These are phyloP conservation scores for Diutina siamensis DNA, from an alignment of 1,139 yeast species.

Conservation along the genomic window DNA sequence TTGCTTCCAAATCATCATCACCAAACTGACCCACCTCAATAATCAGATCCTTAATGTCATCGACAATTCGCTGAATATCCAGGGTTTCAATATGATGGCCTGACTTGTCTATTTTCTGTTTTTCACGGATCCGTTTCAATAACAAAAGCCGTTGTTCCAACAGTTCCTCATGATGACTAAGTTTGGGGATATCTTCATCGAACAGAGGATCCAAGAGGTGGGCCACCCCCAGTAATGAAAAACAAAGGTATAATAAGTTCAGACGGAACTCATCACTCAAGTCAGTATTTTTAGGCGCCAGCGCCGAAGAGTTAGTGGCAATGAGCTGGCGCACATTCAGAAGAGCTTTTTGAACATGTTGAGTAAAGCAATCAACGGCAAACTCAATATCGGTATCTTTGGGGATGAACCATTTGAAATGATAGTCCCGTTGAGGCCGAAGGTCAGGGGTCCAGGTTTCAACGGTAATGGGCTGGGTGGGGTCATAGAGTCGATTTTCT, in stretches of 20 bases:
- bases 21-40: slow-evolving; percentile 7
- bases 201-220: slow-evolving; percentile 61
- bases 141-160: slow-evolving; percentile 24
- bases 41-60: slow-evolving; percentile 21
- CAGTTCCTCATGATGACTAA: slow-evolving; percentile 23
- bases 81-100: slow-evolving; percentile 2
- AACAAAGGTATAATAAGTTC: slow-evolving; percentile 45
- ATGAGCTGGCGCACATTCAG: slow-evolving; percentile 30
- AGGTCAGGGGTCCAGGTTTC: background rate
- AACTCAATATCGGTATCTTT: slow-evolving; percentile 40
- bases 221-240: slow-evolving; percentile 64
- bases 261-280: slow-evolving; percentile 41
- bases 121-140: slow-evolving; percentile 22
- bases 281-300: slow-evolving; percentile 12
- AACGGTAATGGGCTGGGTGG: background rate
- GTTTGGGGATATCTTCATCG: slow-evolving; percentile 33
- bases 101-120: slow-evolving; percentile 6
- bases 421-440: background rate
- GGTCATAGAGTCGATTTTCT: slow-evolving; percentile 39
- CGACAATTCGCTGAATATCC: slow-evolving; percentile 27
- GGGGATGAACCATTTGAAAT: slow-evolving; percentile 72
- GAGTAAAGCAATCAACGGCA: slow-evolving; percentile 51
- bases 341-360: slow-evolving; percentile 34
- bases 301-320: slow-evolving; percentile 9
- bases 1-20: slow-evolving; percentile 3